Conservation (phyloP, 1,284 basidiomycete species). For the Rhodotorula sp. region DNA sequence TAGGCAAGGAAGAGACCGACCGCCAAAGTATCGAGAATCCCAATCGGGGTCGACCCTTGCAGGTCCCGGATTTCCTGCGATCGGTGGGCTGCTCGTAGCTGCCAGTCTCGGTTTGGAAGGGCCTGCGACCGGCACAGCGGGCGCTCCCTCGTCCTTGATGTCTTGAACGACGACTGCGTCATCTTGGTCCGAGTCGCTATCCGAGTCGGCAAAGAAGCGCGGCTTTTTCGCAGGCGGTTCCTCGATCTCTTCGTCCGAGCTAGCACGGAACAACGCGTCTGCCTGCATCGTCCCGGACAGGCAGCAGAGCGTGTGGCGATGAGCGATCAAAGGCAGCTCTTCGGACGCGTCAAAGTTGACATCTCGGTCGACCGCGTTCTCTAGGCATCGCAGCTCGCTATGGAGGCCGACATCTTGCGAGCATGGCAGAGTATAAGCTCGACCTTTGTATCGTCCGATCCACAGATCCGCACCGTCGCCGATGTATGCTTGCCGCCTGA, state of each 20-base stretch:
- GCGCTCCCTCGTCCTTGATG: background rate
- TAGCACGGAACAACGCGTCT: background rate
- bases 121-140: background rate
- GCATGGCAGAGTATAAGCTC: conserved; percentile 11
- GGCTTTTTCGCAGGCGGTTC: conserved; percentile 5
- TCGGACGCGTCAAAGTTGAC: background rate
- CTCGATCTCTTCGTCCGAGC: background rate
- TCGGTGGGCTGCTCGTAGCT: background rate
- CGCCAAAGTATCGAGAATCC: conserved; percentile 26
- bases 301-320: background rate
- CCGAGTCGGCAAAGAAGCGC: conserved; percentile 27
- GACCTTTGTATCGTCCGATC: background rate
- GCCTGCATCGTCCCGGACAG: background rate
- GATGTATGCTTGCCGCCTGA: background rate
- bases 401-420: conserved; percentile 19
- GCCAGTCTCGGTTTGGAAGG: background rate
- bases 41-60: conserved; percentile 1
- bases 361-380: background rate
- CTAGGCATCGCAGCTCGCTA: background rate
- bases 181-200: conserved; percentile 1
- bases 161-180: conserved; percentile 6
- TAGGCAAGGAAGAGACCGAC: conserved; percentile 1
- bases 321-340: background rate
- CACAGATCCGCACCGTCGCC: background rate
- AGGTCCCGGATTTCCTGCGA: background rate